These are phyloP conservation scores for Gossypium arboreum DNA, from an alignment of 345 rosid species.

Conservation along the genomic window DNA sequence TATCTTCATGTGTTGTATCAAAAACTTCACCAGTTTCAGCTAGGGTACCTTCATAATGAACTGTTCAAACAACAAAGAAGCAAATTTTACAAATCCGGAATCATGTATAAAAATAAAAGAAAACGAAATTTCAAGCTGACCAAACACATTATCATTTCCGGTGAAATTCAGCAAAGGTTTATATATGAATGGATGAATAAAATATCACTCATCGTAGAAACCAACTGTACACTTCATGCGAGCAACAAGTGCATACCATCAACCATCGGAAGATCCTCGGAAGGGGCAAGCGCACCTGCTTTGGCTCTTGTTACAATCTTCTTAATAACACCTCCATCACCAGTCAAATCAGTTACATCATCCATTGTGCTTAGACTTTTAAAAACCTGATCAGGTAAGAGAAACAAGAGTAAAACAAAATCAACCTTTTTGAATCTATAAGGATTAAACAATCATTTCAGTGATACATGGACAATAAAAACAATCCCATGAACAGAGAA, in stretches of 20 bases:
- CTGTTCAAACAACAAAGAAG: constrained; percentile 35
- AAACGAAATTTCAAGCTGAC: not conserved
- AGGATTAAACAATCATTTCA: not conserved
- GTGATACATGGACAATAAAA: not conserved
- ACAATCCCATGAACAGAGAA: not conserved
- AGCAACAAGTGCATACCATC: constrained; percentile 49
- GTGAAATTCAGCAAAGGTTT: not conserved
- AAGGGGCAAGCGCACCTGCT: constrained; percentile 56
- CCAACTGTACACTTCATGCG: not conserved
- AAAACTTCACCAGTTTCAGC: constrained; percentile 85
- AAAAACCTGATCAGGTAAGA: constrained; percentile 14
- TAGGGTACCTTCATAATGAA: constrained; percentile 81
- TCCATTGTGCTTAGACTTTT: constrained; percentile 40
- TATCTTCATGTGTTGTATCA: constrained; percentile 85
- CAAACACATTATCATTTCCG: not conserved
- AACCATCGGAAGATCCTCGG: constrained; percentile 78
- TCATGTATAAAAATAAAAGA: not conserved
- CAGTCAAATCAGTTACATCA: constrained; percentile 60
- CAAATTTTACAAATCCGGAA: constrained; percentile 1
- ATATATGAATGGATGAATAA: not conserved
- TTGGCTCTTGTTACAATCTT: constrained; percentile 56
- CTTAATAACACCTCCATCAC: constrained; percentile 82
- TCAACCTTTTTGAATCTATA: not conserved
- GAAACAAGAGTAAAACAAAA: not conserved
- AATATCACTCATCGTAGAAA: not conserved